Percentiles rank a stretch among this genome's conserved stretches.
These are phyloP conservation scores for Exophiala xenobiotica DNA, from an alignment of 2,329 filamentous ascomycete genomes.

Conservation along the genomic window DNA sequence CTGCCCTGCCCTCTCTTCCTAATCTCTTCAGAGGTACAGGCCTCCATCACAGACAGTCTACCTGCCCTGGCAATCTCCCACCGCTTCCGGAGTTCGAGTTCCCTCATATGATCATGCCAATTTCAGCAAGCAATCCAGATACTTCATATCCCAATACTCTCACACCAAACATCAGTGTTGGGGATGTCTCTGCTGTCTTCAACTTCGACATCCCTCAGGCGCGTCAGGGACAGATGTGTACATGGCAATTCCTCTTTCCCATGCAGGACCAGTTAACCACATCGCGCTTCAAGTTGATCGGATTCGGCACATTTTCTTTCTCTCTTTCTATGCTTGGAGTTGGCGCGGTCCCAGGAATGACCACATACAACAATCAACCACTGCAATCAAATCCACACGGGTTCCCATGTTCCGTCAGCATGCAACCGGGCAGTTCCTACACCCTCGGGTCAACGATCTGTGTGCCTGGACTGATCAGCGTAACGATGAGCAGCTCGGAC, in stretches of 20 bases:
- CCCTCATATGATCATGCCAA: slow-evolving; percentile 62
- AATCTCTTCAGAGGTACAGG: no score
- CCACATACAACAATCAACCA: slow-evolving; percentile 52
- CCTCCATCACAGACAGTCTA: no score
- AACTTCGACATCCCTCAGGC: slow-evolving; percentile 64
- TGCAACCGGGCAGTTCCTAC: slow-evolving; percentile 56
- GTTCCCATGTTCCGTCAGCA: slow-evolving; percentile 35
- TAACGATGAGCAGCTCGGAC: slow-evolving; percentile 53
- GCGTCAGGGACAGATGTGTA: slow-evolving; percentile 59
- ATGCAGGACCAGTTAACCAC: slow-evolving; percentile 55
- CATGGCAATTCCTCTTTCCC: slow-evolving; percentile 65
- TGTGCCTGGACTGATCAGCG: slow-evolving; percentile 45
- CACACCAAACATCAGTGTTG: slow-evolving; percentile 42
- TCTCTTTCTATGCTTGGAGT: slow-evolving; percentile 41
- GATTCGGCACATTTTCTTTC: slow-evolving; percentile 56
- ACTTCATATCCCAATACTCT: slow-evolving; percentile 54
- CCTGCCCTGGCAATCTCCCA: slow-evolving; percentile 47
- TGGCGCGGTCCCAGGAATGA: slow-evolving; percentile 46
- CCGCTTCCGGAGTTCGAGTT: slow-evolving; percentile 48
- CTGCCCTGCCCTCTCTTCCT: not conserved
- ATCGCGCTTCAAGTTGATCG: slow-evolving; percentile 55
- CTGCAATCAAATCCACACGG: slow-evolving; percentile 47
- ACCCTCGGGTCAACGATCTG: slow-evolving; percentile 42
- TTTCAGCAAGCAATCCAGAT: slow-evolving; percentile 56
- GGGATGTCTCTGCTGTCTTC: slow-evolving; percentile 58